Base-by-base conservation (phyloP, 2,329 filamentous ascomycete species). In the Xylaria hypoxylon region DNA sequence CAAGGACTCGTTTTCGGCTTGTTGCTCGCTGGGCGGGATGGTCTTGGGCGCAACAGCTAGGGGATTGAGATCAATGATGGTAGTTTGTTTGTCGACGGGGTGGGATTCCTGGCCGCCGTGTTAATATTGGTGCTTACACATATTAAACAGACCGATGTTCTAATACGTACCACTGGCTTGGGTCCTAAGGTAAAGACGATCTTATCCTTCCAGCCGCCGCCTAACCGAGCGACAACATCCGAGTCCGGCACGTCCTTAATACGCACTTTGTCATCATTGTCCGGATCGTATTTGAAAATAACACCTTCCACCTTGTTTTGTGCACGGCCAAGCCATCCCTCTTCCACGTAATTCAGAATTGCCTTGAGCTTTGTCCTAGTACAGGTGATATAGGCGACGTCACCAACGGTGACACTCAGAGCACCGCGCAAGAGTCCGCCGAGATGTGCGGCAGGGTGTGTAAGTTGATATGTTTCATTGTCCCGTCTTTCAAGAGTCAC, bases 291-390 rank as follows among this genome's bases (percentile, higher is more conserved):
- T 56, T 87, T 90, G 85, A 97, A 99, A 62, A 98, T 86, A 61
- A 97, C 89, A 19, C 96, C 96, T 68, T 96, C 89, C 40, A 99
- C 91, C 76, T 91, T 94, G 80, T 98, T 97, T 73, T 96, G 95
- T 22, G 93, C 88, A 71, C 93, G 92, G 52, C 94, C 93, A 33
- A 98, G 85, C 94, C 96, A 99, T 56, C 94, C 94, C 74, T 98
- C 95, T 75, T 98, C 95, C 62, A 94, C 83, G 78, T 99, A 99
- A 74, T 96, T 90, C 52, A 99, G 81, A 69, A 99, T 97, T 19
- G 90, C 92, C 82, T 98, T 98, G 71, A 97, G 87, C 76, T 90
- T 91, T 1, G 94, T 97, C 81, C 94, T 90, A n/a, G 91, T 87
- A 80, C 96, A 99, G 44, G 90, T 94, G 67, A 98, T 86, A 78